Conservation (phyloP, 805 yeast genomes). For the Ogataea salicorniae region DNA sequence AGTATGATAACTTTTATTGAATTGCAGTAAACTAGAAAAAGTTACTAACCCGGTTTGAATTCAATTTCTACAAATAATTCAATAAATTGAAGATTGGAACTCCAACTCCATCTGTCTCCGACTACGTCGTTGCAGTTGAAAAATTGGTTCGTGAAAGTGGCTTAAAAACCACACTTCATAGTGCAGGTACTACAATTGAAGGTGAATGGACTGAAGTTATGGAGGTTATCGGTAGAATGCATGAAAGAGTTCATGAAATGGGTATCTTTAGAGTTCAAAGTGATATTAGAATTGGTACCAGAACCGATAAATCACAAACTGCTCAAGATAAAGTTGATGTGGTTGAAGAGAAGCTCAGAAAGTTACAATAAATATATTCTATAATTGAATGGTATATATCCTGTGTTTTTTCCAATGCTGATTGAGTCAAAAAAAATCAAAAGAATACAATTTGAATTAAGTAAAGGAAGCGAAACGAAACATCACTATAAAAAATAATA, state of each 20-base stretch:
- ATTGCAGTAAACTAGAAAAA: not conserved
- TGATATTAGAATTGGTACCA: slow-evolving; percentile 82
- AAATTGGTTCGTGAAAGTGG: slow-evolving; percentile 55
- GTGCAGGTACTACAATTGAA: slow-evolving; percentile 84
- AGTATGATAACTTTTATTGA: slow-evolving; percentile 22
- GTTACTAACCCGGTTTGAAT: slow-evolving; percentile 1
- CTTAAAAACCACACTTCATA: slow-evolving; percentile 66
- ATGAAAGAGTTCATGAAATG: slow-evolving; percentile 61
- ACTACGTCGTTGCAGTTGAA: slow-evolving; percentile 71
- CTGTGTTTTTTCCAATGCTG: no score
- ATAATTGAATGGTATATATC: no score
- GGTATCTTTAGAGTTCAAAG: slow-evolving; percentile 80
- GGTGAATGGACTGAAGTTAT: slow-evolving; percentile 93
- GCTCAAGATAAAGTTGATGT: slow-evolving; percentile 68
- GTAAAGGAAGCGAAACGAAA: not conserved
- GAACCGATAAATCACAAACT: slow-evolving; percentile 67
- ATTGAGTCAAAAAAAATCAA: no score
- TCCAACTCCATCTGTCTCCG: slow-evolving; percentile 69
- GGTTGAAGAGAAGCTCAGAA: slow-evolving; percentile 49
- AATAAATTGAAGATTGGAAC: slow-evolving; percentile 60
- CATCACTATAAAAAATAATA: not conserved
- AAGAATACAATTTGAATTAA: not conserved
- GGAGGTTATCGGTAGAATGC: slow-evolving; percentile 72
- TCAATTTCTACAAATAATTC: not conserved
- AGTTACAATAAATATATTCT: slow-evolving; percentile 1